Conservation (phyloP, 345 rosid genomes). For the Luvunga scandens region DNA sequence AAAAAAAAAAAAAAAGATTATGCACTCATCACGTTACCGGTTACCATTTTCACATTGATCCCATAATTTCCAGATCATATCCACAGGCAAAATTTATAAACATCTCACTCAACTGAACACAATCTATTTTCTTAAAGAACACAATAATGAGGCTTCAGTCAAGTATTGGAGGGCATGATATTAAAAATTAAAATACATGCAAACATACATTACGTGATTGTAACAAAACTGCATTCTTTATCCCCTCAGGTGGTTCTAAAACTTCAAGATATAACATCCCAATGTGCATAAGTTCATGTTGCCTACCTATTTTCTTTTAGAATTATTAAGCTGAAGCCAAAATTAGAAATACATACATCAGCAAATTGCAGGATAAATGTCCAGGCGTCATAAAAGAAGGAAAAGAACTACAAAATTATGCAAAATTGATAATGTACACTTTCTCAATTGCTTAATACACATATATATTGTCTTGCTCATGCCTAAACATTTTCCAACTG, state of each 20-base stretch:
- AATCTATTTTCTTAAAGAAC: neutral
- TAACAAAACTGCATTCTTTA: neutral
- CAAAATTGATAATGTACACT: conserved; percentile 81
- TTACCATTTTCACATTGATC: neutral
- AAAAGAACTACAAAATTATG: conserved; percentile 27
- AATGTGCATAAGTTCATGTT: neutral
- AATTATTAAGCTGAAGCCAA: neutral
- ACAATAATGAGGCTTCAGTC: neutral
- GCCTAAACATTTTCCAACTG: conserved; percentile 26
- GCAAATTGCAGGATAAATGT: neutral
- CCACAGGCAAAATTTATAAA: neutral
- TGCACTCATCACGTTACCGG: neutral
- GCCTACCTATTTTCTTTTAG: neutral
- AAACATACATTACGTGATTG: neutral
- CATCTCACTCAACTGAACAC: neutral
- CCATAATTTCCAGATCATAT: neutral
- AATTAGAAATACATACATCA: neutral
- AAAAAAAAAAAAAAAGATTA: too few species aligned
- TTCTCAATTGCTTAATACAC: conserved; percentile 32
- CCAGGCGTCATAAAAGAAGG: neutral
- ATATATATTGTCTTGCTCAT: conserved; percentile 19
- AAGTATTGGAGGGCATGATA: neutral
- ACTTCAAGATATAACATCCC: neutral
- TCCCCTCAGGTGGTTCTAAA: neutral
- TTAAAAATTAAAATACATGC: neutral